phyloP scores from a whole-genome alignment of 495 filamentous ascomycete species.

The Xylaria sp. region DNA sequence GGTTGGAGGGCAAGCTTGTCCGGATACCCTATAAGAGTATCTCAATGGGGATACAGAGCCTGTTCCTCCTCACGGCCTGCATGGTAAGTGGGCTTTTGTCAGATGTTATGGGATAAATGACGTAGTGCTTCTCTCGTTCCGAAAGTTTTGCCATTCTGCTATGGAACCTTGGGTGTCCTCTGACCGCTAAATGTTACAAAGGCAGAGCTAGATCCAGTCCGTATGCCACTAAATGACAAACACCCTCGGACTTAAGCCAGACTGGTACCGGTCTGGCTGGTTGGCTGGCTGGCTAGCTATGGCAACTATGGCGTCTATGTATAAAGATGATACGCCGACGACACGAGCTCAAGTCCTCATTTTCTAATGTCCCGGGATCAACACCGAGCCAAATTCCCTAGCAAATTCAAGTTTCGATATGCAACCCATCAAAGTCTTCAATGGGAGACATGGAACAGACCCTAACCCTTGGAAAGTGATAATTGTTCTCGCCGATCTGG shows the following conservation, averaged over 20 bases:
- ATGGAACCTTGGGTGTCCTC: neutral
- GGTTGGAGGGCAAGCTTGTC: neutral
- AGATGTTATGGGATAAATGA: neutral
- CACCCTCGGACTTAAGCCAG: neutral
- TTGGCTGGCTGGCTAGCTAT: too few relatives aligned
- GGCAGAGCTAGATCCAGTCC: too few relatives aligned
- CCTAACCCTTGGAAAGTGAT: slow-evolving; percentile 73
- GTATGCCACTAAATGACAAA: slow-evolving; percentile 3
- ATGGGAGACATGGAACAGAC: slow-evolving; percentile 50
- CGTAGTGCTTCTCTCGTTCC: neutral
- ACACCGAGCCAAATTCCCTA: neutral
- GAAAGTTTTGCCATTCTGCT: neutral
- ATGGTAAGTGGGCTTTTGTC: neutral
- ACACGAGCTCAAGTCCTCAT: too few relatives aligned
- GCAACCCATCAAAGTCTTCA: slow-evolving; percentile 36
- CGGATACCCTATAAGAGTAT: neutral
- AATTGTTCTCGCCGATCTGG: slow-evolving; percentile 67
- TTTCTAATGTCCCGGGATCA: neutral
- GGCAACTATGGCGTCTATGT: neutral
- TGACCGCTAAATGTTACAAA: too few relatives aligned
- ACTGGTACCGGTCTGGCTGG: neutral
- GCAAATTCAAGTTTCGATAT: slow-evolving; percentile 7
- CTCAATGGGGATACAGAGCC: neutral
- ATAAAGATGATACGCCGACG: neutral
- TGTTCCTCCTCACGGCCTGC: neutral